A percentile compares a stretch with the other conserved stretches of the same genome.
Evolutionary conservation across 208 protist species (phyloP).

Genomic region (Borovskyia barvae): DNA sequence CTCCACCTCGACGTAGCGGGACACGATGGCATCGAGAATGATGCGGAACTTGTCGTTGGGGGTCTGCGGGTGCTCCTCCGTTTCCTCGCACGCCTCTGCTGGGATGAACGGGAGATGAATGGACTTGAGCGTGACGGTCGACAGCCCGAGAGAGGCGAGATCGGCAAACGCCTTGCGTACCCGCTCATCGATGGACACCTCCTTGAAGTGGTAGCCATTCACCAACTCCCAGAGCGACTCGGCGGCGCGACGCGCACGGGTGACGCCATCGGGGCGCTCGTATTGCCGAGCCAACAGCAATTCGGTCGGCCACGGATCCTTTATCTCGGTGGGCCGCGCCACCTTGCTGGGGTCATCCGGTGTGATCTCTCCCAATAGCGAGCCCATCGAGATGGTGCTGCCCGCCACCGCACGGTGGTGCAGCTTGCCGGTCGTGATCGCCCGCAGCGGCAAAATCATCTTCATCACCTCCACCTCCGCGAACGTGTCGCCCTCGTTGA

Average conservation of each 20-base stretch:
- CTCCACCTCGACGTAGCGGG: constrained; percentile 76
- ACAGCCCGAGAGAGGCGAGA: constrained; percentile 68
- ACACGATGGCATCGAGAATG: constrained; percentile 58
- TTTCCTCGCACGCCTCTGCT: constrained; percentile 1
- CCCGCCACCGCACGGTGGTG: constrained; percentile 81
- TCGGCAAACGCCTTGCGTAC: constrained; percentile 48
- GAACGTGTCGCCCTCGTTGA: constrained; percentile 85
- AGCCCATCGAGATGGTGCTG: constrained; percentile 91
- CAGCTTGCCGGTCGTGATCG: constrained; percentile 73
- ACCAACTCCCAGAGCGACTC: constrained; percentile 78
- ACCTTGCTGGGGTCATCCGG: constrained; percentile 93
- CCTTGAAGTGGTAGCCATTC: constrained; percentile 62
- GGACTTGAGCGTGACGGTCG: constrained; percentile 53
- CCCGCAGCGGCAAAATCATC: constrained; percentile 95
- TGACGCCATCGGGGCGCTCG: constrained; percentile 65
- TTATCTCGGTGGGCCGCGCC: constrained; percentile 43
- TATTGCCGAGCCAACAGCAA: constrained; percentile 44
- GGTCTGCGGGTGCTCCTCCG: constrained; percentile 23
- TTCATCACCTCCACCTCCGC: constrained; percentile 99
- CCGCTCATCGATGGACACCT: constrained; percentile 48
- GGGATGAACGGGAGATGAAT: constrained; percentile 52
- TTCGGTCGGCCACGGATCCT: constrained; percentile 62
- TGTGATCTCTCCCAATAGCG: constrained; percentile 90
- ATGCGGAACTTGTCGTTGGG: constrained; percentile 61
- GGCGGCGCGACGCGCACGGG: constrained; percentile 50